phyloP scores from a whole-genome alignment of 495 filamentous ascomycete genomes.

The Amorphotheca resinae region DNA sequence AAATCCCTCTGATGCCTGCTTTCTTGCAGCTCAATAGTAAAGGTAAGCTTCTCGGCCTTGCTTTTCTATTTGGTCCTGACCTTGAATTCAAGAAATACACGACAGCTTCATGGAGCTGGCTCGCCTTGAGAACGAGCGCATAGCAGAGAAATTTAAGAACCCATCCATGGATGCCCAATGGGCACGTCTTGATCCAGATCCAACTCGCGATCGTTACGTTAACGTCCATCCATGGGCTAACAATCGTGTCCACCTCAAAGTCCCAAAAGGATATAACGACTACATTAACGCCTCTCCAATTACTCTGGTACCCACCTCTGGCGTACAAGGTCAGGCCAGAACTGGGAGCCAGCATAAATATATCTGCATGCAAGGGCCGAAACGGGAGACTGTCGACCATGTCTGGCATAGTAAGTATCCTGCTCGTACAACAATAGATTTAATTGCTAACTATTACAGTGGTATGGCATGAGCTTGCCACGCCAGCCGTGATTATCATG shows the following conservation, averaged over 20 bases:
- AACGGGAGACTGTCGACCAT: slow-evolving; percentile 53
- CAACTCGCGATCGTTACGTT: slow-evolving; percentile 59
- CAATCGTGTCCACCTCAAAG: slow-evolving; percentile 72
- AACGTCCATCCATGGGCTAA: slow-evolving; percentile 81
- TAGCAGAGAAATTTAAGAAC: slow-evolving; percentile 3
- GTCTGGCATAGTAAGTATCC: slow-evolving; percentile 60
- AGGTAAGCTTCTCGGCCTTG: slow-evolving; percentile 19
- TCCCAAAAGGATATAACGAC: slow-evolving; percentile 66
- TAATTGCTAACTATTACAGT: slow-evolving; percentile 23
- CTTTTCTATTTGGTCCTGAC: background rate
- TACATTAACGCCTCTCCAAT: slow-evolving; percentile 98
- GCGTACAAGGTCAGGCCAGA: slow-evolving; percentile 37
- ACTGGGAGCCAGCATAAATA: slow-evolving; percentile 42
- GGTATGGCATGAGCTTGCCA: slow-evolving; percentile 70
- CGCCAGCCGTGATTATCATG: slow-evolving; percentile 83
- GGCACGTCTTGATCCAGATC: slow-evolving; percentile 18
- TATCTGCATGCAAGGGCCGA: slow-evolving; percentile 69
- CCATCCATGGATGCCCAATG: slow-evolving; percentile 25
- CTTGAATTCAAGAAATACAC: slow-evolving; percentile 10
- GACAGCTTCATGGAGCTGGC: slow-evolving; percentile 16
- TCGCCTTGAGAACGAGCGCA: slow-evolving; percentile 17
- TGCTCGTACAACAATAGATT: too few relatives aligned
- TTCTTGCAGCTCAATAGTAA: slow-evolving; percentile 29
- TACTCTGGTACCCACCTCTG: slow-evolving; percentile 29
- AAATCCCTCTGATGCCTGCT: slow-evolving; percentile 23